Conservation (phyloP, 306 rosid species). For the Urtica urens region DNA sequence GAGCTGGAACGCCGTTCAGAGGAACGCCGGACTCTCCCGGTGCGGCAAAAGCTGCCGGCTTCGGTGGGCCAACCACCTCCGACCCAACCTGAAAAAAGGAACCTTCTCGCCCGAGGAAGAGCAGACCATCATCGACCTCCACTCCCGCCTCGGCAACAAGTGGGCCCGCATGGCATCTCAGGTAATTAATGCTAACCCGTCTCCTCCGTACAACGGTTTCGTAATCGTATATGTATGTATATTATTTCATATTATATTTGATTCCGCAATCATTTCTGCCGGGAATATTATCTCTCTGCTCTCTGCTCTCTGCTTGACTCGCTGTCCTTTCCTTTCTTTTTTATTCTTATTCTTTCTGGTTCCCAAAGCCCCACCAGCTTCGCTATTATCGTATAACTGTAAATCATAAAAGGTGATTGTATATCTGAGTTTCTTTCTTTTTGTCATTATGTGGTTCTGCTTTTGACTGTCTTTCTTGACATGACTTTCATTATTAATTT, state of each 20-base stretch:
- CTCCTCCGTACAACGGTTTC: neutral
- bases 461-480: constrained; percentile 12
- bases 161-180: constrained; percentile 90
- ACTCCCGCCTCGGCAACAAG: constrained; percentile 71
- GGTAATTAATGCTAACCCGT: constrained; percentile 12
- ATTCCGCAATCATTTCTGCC: neutral
- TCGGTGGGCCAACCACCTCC: constrained; percentile 79
- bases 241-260: neutral
- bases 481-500: neutral
- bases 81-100: constrained; percentile 75
- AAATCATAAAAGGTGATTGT: neutral
- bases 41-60: constrained; percentile 89
- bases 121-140: constrained; percentile 48
- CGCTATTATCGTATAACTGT: neutral
- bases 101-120: constrained; percentile 53
- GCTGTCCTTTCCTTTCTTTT: no score
- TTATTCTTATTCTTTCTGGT: neutral
- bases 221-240: neutral
- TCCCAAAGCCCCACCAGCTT: constrained; percentile 3
- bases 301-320: no score
- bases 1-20: constrained; percentile 74
- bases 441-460: neutral
- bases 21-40: constrained; percentile 44
- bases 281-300: no score
- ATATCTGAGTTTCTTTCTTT: neutral